These are phyloP conservation scores for Cyberlindnera americana DNA, from an alignment of 805 yeast genomes.

Conservation along the genomic window DNA sequence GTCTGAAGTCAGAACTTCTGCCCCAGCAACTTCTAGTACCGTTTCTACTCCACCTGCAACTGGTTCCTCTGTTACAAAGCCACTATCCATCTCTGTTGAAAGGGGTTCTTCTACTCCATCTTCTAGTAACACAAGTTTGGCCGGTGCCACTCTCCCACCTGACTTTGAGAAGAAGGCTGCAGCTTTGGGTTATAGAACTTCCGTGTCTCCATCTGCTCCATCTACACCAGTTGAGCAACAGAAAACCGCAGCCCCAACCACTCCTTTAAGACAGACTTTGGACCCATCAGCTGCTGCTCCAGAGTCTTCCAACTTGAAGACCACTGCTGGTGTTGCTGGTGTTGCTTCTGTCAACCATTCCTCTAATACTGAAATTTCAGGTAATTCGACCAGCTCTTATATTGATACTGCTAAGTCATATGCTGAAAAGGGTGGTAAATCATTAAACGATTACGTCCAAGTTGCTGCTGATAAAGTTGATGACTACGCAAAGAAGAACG, in stretches of 20 bases:
- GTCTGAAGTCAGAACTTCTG: background rate
- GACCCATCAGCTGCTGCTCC: constrained; percentile 11
- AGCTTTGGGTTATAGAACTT: background rate
- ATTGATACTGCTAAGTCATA: constrained; percentile 9
- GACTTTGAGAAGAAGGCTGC: constrained; percentile 23
- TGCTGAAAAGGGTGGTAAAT: constrained; percentile 8
- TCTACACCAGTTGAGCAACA: background rate
- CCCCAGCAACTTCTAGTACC: background rate
- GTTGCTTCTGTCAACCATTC: constrained; percentile 2
- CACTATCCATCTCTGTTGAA: too few relatives aligned
- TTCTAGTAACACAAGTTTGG: constrained; percentile 12
- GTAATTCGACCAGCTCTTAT: background rate
- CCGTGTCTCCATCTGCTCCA: constrained; percentile 1
- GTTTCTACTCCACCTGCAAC: too few relatives aligned
- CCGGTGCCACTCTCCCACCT: constrained; percentile 27
- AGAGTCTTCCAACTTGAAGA: constrained; percentile 2
- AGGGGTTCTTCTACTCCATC: constrained; percentile 12
- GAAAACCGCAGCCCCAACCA: background rate
- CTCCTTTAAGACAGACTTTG: constrained; percentile 2
- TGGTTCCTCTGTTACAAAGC: background rate
- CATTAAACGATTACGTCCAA: constrained; percentile 15
- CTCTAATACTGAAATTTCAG: too few relatives aligned
- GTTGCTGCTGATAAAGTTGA: constrained; percentile 19
- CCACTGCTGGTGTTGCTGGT: constrained; percentile 3
- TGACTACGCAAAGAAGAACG: constrained; percentile 12